Evolutionary conservation across 169 alveolate species (phyloP), one percentile per base, ranked within the genome.

Genomic region (Cryptosporidium felis): DNA sequence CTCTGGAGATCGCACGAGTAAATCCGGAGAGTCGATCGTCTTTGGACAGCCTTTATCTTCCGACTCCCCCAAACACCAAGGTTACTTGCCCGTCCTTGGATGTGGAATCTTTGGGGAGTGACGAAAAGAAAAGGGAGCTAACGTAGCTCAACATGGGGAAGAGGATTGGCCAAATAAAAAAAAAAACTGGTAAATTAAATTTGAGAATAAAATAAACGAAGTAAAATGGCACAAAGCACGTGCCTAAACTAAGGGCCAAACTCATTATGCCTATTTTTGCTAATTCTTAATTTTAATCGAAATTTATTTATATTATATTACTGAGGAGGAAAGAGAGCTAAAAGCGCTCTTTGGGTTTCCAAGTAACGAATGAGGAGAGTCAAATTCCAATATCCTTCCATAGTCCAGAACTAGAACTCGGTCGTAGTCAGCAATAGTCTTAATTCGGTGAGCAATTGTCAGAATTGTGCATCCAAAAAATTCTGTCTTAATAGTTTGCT

Each of bases 401-500:
- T 81, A 81, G 45, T 91, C 94, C 42, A 93, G 63, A 5, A 93
- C 94, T 34, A 93, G 62, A 1, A 94, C 93, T 82, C 89, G 89
- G 88, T 94, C 96, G 42, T 90, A 91, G 88, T 94, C 92, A 3
- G 91, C 79, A 56, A 95, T 92, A 4, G 97, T 95, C 38, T 95
- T 91, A 2, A 94, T 92, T 45, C 96, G 88, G 80, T 95, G 96
- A 21, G 97, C 97, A 62, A 95, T 93, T 1, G 96, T 92, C 49
- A 95, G 80, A 60, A 92, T 92, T 5, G 97, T 95, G 23, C 95
- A 90, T 28, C 88, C 93, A 26, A 74, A 56, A 60, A 94, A 93
- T 9, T 91, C 90, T 41, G 80, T 45, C 49, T 79, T 82, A 32
- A 91, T 88, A 9, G 95, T 89, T 36, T 91, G 80, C 65, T 92